These are phyloP conservation scores for Flaveria linearis DNA, from an alignment of 129 eudicot species.

Conservation along the genomic window DNA sequence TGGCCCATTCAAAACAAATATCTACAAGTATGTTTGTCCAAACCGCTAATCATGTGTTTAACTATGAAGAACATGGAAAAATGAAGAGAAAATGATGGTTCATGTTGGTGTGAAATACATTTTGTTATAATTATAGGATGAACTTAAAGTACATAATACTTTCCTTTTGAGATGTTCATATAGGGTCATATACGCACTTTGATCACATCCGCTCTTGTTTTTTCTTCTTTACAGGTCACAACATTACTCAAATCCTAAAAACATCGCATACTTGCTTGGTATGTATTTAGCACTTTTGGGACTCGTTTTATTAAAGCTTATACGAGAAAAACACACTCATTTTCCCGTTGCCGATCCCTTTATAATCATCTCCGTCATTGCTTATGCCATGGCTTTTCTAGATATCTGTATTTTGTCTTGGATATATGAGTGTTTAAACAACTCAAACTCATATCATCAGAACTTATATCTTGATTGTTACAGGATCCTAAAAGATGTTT, in stretches of 20 bases:
- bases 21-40: no score
- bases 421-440: background rate
- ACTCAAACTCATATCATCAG: background rate
- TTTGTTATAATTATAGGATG: no score
- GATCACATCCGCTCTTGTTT: background rate
- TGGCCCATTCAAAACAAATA: no score
- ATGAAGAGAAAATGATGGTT: no score
- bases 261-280: background rate
- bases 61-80: no score
- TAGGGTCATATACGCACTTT: background rate
- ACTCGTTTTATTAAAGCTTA: background rate
- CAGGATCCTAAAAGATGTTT: background rate
- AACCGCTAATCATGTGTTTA: no score
- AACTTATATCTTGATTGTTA: background rate
- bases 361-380: background rate
- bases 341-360: background rate
- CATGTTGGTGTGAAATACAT: no score
- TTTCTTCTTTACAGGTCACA: background rate
- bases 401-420: background rate
- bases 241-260: background rate
- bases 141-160: background rate
- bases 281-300: background rate
- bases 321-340: background rate
- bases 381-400: background rate
- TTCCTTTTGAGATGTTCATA: background rate